Base-by-base conservation (phyloP, 2,329 filamentous ascomycete genomes). In the Grosmannia serpens region DNA sequence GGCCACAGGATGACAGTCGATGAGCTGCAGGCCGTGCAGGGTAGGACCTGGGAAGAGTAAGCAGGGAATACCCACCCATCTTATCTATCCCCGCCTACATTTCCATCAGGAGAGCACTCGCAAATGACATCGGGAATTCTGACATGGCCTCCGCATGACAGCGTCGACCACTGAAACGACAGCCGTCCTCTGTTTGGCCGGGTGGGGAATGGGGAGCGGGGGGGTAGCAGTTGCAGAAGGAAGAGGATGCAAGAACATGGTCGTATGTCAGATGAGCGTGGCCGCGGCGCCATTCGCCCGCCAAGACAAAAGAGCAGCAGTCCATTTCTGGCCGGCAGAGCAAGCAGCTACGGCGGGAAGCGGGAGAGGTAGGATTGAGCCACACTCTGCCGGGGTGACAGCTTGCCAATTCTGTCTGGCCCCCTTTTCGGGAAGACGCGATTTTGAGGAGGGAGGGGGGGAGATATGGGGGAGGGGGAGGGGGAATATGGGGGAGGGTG, bases 1-100 rank as follows among this genome's bases (percentile, higher is more conserved):
- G 92, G 91, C 55, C 91, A 94, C 73, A 82, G 89, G 66, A 90
- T 95, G 83, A 94, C 88, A 1, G 84, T 87, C 69, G 88, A 92
- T 59, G 91, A 96, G 71, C 79, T 97, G 62, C 78, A 86, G 64
- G 85, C 88, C 58, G 91, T 97, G 31, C 86, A 94, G 70, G 92
- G 92, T 62, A 83, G 92, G 64, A 88, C 89, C 65, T 96, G 92
- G 91, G 91, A 95, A 74, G 91, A 86, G 82, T 85, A 74, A 74
- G 77, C 73, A 61, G 10, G 6, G 7, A 27, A 56, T 29, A 29
- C 50, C 50, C 27, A 15, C n/a, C 27, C 49, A 24, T 50, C 49
- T 8, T 31, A 51, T 24, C 44, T 47, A 7, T 29, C 26, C 47
- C 49, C 49, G n/a, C 49, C 10, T 13, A 10, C 24, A 7, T 38